Evolutionary conservation across 352 stramenopile species (phyloP).

Genomic region (Thalassiosira mediterranea): DNA sequence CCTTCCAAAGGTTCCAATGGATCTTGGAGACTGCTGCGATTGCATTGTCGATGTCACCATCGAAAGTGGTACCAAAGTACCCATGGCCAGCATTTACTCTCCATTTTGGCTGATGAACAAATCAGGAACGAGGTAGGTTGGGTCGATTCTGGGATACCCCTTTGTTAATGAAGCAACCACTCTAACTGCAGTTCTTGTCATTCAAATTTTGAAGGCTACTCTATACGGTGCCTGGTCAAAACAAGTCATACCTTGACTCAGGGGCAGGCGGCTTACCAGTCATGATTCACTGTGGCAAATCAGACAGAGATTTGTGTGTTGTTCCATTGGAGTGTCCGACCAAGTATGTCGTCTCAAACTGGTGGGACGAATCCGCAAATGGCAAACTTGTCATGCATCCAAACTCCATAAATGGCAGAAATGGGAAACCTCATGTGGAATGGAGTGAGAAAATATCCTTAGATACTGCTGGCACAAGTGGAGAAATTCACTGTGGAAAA

Average conservation of each 20-base stretch:
- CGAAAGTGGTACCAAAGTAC: slow-evolving; percentile 41
- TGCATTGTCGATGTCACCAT: slow-evolving; percentile 47
- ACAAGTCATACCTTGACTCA: slow-evolving; percentile 36
- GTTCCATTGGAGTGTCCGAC: slow-evolving; percentile 46
- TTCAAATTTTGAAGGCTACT: too few species aligned
- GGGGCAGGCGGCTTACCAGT: slow-evolving; percentile 44
- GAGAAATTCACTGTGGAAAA: slow-evolving; percentile 46
- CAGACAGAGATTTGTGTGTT: slow-evolving; percentile 7
- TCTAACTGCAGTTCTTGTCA: too few species aligned
- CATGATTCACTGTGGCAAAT: slow-evolving; percentile 9
- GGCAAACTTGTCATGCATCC: slow-evolving; percentile 50
- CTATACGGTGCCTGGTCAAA: background rate
- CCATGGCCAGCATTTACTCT: slow-evolving; percentile 55
- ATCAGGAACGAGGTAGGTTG: slow-evolving; percentile 50
- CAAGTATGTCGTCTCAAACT: slow-evolving; percentile 11
- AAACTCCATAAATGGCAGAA: slow-evolving; percentile 13
- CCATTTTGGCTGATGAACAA: slow-evolving; percentile 65
- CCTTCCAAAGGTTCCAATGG: slow-evolving; percentile 23
- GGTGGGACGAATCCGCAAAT: slow-evolving; percentile 51
- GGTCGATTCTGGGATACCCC: slow-evolving; percentile 48
- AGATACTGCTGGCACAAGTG: slow-evolving; percentile 34
- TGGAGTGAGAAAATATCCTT: slow-evolving; percentile 56
- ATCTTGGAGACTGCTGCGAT: slow-evolving; percentile 50
- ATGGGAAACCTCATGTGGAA: slow-evolving; percentile 19
- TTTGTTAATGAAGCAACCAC: too few species aligned